These are phyloP conservation scores for Colletotrichum siamense DNA, from an alignment of 2,329 filamentous ascomycete species.

Conservation along the genomic window DNA sequence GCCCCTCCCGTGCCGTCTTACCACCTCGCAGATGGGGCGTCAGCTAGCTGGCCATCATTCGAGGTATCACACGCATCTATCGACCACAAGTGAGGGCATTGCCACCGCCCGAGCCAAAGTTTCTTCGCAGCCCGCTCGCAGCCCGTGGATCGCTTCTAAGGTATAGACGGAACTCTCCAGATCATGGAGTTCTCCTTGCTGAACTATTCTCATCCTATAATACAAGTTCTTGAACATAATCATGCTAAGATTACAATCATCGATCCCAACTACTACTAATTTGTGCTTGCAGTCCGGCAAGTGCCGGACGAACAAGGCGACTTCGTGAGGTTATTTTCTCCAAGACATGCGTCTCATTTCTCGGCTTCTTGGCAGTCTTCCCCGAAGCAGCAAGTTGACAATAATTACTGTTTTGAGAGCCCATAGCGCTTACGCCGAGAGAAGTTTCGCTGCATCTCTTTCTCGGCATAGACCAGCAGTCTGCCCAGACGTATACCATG, in stretches of 20 bases:
- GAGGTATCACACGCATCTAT: not conserved
- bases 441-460: not conserved
- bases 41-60: not conserved
- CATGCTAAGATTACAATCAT: not conserved
- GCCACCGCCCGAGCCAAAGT: not conserved
- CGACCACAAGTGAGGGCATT: not conserved
- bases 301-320: not conserved
- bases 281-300: not conserved
- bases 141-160: rapidly evolving
- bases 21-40: not conserved
- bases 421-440: slow-evolving; percentile 7
- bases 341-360: not conserved
- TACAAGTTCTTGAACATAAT: not conserved
- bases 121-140: not conserved
- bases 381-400: not conserved
- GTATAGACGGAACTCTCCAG: not conserved
- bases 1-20: not conserved
- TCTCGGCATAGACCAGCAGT: not conserved
- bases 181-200: not conserved
- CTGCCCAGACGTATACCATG: not conserved
- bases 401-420: not conserved
- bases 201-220: not conserved
- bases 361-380: not conserved
- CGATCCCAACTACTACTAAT: not conserved
- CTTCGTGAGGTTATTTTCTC: not conserved